These are phyloP conservation scores for Russula compacta DNA, from an alignment of 768 basidiomycete genomes.

Conservation along the genomic window DNA sequence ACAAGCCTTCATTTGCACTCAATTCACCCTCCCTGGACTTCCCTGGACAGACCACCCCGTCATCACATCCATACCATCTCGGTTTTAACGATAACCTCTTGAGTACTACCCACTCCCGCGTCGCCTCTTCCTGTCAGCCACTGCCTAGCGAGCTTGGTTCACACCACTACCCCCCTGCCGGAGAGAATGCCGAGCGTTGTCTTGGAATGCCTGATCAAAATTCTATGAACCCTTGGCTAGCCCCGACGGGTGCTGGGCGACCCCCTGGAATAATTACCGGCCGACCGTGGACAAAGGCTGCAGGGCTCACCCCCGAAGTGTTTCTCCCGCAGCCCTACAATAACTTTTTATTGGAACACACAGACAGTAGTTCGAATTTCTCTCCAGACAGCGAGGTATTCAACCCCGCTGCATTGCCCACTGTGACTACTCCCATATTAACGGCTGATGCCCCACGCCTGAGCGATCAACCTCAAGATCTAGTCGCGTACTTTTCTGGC, in stretches of 20 bases:
- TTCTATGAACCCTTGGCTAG: slow-evolving; percentile 1
- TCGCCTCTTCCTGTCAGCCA: neutral
- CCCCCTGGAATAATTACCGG: neutral
- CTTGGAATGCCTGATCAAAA: neutral
- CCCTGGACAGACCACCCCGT: neutral
- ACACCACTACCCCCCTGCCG: neutral
- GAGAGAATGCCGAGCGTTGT: neutral
- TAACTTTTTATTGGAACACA: neutral
- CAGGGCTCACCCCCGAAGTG: neutral
- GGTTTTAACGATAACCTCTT: neutral
- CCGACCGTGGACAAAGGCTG: slow-evolving; percentile 3
- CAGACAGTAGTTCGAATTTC: neutral
- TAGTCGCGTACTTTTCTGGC: slow-evolving; percentile 6
- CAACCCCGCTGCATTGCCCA: neutral
- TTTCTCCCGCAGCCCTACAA: slow-evolving; percentile 6
- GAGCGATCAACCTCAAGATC: neutral
- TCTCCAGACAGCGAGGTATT: slow-evolving; percentile 1
- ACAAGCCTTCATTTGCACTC: neutral
- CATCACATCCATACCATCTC: slow-evolving; percentile 1
- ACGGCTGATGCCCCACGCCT: neutral
- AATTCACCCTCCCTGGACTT: neutral
- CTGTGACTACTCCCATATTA: slow-evolving; percentile 1
- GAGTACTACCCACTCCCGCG: neutral
- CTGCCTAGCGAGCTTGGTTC: neutral
- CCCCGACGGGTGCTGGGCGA: neutral